These are phyloP conservation scores for Termitomyces sp. DNA, from an alignment of 768 basidiomycete species.

Conservation along the genomic window DNA sequence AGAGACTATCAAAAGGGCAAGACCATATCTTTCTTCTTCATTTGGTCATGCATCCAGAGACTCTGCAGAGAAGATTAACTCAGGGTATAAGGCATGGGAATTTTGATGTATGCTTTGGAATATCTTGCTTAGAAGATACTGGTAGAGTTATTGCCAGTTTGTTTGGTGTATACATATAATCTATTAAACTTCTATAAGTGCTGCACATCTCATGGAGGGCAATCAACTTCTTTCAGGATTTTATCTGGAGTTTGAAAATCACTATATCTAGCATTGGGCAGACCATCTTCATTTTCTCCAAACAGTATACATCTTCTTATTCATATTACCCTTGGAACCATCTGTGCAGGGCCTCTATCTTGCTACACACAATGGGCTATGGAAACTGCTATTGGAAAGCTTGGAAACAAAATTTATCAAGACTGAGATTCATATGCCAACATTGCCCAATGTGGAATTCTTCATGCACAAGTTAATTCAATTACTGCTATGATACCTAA, in stretches of 20 bases:
- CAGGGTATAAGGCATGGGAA: slow-evolving; percentile 9
- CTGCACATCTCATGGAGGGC: too few species aligned
- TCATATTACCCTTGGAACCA: slow-evolving; percentile 7
- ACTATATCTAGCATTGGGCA: too few species aligned
- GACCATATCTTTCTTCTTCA: slow-evolving; percentile 14
- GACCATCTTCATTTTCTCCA: too few species aligned
- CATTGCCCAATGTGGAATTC: background rate
- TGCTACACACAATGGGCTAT: slow-evolving; percentile 11
- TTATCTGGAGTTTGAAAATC: too few species aligned
- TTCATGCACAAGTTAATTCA: background rate
- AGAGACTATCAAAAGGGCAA: slow-evolving; percentile 1
- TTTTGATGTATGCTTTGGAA: slow-evolving; percentile 19
- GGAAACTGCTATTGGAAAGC: slow-evolving; percentile 15
- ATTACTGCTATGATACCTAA: background rate
- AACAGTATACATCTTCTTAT: slow-evolving; percentile 5
- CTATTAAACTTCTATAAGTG: too few species aligned
- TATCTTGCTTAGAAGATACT: slow-evolving; percentile 23
- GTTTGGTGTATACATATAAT: background rate
- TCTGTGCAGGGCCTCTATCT: background rate
- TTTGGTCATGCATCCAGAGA: slow-evolving; percentile 29
- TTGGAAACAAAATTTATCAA: slow-evolving; percentile 13
- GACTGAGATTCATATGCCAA: slow-evolving; percentile 8
- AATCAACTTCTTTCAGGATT: too few species aligned
- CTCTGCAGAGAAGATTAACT: slow-evolving; percentile 26
- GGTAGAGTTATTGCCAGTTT: slow-evolving; percentile 26